Evolutionary conservation across 768 basidiomycete species (phyloP).

Genomic region (Leccinum imitatum): DNA sequence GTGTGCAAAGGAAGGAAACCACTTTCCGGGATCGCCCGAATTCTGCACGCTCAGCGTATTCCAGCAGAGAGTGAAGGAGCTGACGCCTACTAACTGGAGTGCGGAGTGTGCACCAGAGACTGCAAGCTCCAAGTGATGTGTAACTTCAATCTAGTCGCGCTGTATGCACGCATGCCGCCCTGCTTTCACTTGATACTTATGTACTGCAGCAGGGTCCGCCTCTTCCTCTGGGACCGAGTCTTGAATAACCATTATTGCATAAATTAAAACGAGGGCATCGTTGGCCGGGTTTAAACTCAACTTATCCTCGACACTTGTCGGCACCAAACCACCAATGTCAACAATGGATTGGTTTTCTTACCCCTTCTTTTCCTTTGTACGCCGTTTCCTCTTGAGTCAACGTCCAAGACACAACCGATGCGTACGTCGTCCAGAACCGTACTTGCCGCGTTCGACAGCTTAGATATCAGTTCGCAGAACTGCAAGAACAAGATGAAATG

Average conservation of each 20-base stretch:
- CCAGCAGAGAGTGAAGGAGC: conserved; percentile 55
- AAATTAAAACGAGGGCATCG: not conserved
- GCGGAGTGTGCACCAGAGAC: conserved; percentile 51
- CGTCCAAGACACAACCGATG: conserved; percentile 83
- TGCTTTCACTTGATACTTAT: not conserved
- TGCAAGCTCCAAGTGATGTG: conserved; percentile 2
- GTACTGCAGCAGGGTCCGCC: not conserved
- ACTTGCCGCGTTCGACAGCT: not conserved
- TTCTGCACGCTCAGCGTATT: conserved; percentile 72
- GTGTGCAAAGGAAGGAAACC: conserved; percentile 65
- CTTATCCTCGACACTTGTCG: not conserved
- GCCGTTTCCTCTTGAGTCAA: conserved; percentile 13
- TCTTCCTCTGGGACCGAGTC: conserved; percentile 14
- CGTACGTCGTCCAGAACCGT: conserved; percentile 54
- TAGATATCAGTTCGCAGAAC: conserved; percentile 42
- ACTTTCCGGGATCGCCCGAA: conserved; percentile 67
- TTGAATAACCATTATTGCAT: not conserved
- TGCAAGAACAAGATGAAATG: conserved; percentile 84
- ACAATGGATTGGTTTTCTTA: not conserved
- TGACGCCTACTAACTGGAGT: conserved; percentile 67
- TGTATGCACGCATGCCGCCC: not conserved
- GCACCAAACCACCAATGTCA: not conserved
- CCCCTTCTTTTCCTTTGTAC: not conserved
- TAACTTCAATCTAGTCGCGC: not conserved
- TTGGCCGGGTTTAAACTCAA: not conserved